phyloP scores from a whole-genome alignment of 179 eudicot species.

The Sideroxylon spinosum region DNA sequence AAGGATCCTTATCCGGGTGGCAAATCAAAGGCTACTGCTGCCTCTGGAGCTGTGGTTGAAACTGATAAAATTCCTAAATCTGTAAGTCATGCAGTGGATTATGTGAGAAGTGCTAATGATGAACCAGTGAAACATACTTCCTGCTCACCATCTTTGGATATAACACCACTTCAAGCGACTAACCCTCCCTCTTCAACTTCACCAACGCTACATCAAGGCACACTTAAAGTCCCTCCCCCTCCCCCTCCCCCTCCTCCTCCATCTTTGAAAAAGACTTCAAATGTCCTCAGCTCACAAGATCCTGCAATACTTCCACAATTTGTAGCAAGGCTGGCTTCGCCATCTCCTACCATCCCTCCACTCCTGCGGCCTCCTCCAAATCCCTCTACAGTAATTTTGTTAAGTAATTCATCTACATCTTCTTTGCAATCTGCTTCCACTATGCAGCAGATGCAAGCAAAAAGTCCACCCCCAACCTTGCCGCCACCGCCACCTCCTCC shows the following conservation, averaged over 20 bases:
- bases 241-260: conserved; percentile 15
- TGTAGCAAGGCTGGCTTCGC: conserved; percentile 11
- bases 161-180: conserved; percentile 15
- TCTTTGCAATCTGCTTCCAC: conserved; percentile 19
- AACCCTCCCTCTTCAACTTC: conserved; percentile 26
- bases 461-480: conserved; percentile 11
- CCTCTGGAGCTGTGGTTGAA: conserved; percentile 27
- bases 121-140: conserved; percentile 21
- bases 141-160: conserved; percentile 22
- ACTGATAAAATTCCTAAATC: conserved; percentile 24
- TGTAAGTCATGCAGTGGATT: conserved; percentile 12
- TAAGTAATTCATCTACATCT: conserved; percentile 10
- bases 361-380: conserved; percentile 17
- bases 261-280: conserved; percentile 15
- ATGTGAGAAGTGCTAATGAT: conserved; percentile 13
- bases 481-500: conserved; percentile 28
- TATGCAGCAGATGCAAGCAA: conserved; percentile 14
- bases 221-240: conserved; percentile 20
- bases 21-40: conserved; percentile 37
- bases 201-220: conserved; percentile 26
- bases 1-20: conserved; percentile 44
- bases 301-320: conserved; percentile 5
- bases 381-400: conserved; percentile 21
- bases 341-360: conserved; percentile 22
- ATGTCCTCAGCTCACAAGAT: conserved; percentile 10